Base-by-base conservation (phyloP, 306 rosid species). In the Quercus rubra region DNA sequence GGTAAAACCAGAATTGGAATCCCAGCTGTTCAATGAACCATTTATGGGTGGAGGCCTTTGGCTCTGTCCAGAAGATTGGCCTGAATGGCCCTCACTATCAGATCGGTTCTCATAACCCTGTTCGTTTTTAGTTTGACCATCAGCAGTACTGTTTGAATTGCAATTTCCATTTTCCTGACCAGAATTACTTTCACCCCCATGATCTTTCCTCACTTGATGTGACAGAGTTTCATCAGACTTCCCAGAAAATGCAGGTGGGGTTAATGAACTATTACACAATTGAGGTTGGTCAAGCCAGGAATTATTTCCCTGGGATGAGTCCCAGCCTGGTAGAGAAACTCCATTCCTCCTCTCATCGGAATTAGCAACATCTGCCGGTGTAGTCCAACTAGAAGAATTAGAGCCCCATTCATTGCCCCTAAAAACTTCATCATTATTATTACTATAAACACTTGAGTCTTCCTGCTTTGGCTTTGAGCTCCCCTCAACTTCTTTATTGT, bases 11-110 rank as follows among this genome's bases (percentile, higher is more conserved):
- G 80, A 69, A 15, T 43, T 10, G 11, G 79, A 75, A 69, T 55
- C 80, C 28, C 74, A 31, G 55, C 76, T 49, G 28, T 61, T 69
- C 14, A 71, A 75, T 6, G 80, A 83, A 81, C 78, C 77, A 72
- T 67, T 67, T 56, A 70, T 82, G 20, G 68, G 74, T 56, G 87
- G 87, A 79, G 80, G 77, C 21, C 70, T 87, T 92, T 90, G 90
- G 90, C 85, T 93, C 77, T 88, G 92, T 18, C 87, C 89, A 59
- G 94, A 87, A 81, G 97, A 92, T 79, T 90, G 98, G 57, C 92
- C 80, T 1, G 94, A 88, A 82, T 90, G 90, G 25, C 85, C 94
- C 73, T 94, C 94, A 71, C 89, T 83, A 68, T 90, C 93, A 12
- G 91, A 88, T 69, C 74, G 95, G 74, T 90, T 90, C 82, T 84